Conservation (phyloP, 768 basidiomycete genomes). For the Pleurotus sapidus region DNA sequence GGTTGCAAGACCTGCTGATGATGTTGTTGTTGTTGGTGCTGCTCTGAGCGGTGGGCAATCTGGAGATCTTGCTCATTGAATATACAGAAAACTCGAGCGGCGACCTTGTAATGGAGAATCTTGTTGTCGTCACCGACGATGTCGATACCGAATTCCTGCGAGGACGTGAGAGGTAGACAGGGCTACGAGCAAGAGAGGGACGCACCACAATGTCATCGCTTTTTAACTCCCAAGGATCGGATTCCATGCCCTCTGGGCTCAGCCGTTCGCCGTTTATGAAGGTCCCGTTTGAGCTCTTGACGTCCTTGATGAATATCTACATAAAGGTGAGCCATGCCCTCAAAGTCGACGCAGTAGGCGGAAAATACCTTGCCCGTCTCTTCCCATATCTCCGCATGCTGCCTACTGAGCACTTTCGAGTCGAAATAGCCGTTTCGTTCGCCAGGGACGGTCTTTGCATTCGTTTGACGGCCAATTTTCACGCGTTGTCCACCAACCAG, state of each 20-base stretch:
- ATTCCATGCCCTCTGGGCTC: slow-evolving; percentile 85
- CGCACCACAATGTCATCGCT: slow-evolving; percentile 94
- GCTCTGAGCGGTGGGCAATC: slow-evolving; percentile 68
- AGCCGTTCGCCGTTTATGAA: slow-evolving; percentile 97
- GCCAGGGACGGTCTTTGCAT: slow-evolving; percentile 88
- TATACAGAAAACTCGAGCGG: slow-evolving; percentile 89
- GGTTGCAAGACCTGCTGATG: slow-evolving; percentile 31
- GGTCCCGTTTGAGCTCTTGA: slow-evolving; percentile 97
- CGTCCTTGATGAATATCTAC: slow-evolving; percentile 97
- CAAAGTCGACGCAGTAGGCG: background rate
- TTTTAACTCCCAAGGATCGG: slow-evolving; percentile 91
- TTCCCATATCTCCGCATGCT: slow-evolving; percentile 99
- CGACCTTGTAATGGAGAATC: slow-evolving; percentile 98
- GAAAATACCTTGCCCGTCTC: slow-evolving; percentile 76
- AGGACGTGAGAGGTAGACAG: slow-evolving; percentile 6
- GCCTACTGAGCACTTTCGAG: slow-evolving; percentile 87
- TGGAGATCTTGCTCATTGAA: slow-evolving; percentile 84
- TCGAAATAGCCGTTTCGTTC: slow-evolving; percentile 98
- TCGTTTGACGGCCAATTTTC: slow-evolving; percentile 95
- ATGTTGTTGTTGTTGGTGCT: slow-evolving; percentile 54
- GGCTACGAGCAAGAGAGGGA: slow-evolving; percentile 15
- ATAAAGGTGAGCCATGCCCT: slow-evolving; percentile 5
- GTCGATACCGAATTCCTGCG: slow-evolving; percentile 97
- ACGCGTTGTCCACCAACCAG: slow-evolving; percentile 65
- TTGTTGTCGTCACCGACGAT: slow-evolving; percentile 98